Base-by-base conservation (phyloP, 73 alveolate species). In the Halteria grandinella region DNA sequence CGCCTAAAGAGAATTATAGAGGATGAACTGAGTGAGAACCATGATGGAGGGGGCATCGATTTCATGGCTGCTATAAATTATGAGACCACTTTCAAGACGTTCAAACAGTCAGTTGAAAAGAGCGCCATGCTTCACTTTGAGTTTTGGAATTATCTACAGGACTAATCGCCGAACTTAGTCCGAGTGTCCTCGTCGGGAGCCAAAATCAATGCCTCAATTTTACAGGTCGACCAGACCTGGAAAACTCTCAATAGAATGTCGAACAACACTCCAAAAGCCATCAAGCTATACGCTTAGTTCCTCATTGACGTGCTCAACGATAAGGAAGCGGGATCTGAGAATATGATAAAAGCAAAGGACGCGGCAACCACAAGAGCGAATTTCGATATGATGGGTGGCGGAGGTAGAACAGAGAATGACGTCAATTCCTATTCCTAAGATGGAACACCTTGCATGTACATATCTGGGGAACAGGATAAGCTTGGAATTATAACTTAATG, bases 131-230 rank as follows among this genome's bases (percentile, higher is more conserved):
- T 82, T 3, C 91, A 94, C 60, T 77, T 85, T 44, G 98, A 94
- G 33, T 94, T 94, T 85, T 94, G 98, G 98, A 85, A 76, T 51
- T 85, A 89, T 57, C 79, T 94, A 33, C 63, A 78, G 49, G 96
- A 94, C 64, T 94, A 94, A 59, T 34, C 90, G 3, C 97, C 94
- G 39, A 97, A 91, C 50, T 79, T 94, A 37, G 87, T 84, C 21
- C 80, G 91, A 51, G 77, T 94, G 69, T 84, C 83, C 66, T 86
- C 88, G 43, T 82, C 80, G 50, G 98, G 98, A 29, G 95, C 94
- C 33, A 90, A 88, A 59, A 88, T 94, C 54, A 94, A 91, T 66
- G 29, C 66, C 53, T 90, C 90, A 48, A 90, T 92, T 8, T 80
- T 66, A 41, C 82, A 58, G 8, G 96, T 91, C 11, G 93, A 90